phyloP scores from a whole-genome alignment of 208 protist species.

The Trypanosoma platydactyli region DNA sequence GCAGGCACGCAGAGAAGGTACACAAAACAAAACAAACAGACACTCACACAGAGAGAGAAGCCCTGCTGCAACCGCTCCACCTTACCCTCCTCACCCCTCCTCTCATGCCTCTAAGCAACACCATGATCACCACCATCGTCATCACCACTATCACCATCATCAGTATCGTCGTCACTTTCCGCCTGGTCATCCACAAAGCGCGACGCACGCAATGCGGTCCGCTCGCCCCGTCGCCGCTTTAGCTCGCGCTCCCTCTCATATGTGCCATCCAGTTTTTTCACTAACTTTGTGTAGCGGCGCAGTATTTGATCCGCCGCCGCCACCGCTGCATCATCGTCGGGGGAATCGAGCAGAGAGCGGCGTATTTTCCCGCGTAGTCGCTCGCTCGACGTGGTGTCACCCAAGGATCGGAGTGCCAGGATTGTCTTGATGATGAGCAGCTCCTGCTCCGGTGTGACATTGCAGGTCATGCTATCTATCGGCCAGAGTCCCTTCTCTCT shows the following conservation, averaged over 20 bases:
- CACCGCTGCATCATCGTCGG: constrained; percentile 44
- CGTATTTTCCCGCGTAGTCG: constrained; percentile 57
- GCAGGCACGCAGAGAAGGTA: no score
- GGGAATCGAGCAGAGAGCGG: constrained; percentile 41
- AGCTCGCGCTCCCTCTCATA: constrained; percentile 54
- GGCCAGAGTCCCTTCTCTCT: constrained; percentile 1
- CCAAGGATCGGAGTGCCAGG: constrained; percentile 47
- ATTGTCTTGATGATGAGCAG: constrained; percentile 61
- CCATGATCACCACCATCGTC: background rate
- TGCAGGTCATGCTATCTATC: background rate
- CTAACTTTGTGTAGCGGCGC: constrained; percentile 35
- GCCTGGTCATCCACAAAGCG: constrained; percentile 66
- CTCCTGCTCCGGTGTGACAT: constrained; percentile 57
- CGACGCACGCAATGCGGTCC: constrained; percentile 30
- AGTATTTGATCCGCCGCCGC: constrained; percentile 46
- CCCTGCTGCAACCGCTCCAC: no score
- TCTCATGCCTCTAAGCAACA: background rate
- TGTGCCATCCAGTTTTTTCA: constrained; percentile 66
- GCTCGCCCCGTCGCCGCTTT: constrained; percentile 52
- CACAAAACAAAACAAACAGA: no score
- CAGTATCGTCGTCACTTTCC: constrained; percentile 48
- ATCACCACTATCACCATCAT: constrained; percentile 25
- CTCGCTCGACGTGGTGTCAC: constrained; percentile 53
- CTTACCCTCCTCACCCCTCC: no score
- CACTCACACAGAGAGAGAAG: no score